Percentiles rank a stretch among this genome's conserved stretches.
Conservation (phyloP, 129 eudicot genomes). For the Mikania micrantha region DNA sequence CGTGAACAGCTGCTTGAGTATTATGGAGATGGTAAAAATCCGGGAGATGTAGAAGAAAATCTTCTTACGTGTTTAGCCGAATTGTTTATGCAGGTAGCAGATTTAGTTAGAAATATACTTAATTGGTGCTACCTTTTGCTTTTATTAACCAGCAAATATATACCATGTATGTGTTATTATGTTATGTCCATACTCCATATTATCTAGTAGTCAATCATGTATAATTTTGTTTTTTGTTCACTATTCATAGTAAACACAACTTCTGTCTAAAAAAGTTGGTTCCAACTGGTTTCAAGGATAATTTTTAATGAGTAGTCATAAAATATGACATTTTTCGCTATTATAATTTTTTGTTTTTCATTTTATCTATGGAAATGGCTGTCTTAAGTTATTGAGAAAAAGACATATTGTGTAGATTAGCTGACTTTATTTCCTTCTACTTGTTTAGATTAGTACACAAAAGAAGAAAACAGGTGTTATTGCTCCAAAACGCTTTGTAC, state of each 20-base stretch:
- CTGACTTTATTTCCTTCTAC: conserved; percentile 10
- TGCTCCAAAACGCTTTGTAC: conserved; percentile 56
- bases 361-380: no score
- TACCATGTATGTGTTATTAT: not conserved
- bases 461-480: conserved; percentile 96
- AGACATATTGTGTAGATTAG: not conserved
- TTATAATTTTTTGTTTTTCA: no score
- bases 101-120: conserved; percentile 6
- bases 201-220: not conserved
- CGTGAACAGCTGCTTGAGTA: conserved; percentile 78
- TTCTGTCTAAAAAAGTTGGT: no score
- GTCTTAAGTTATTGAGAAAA: no score
- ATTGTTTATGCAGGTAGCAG: conserved; percentile 60
- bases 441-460: conserved; percentile 64
- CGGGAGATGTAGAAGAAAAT: conserved; percentile 62
- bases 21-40: conserved; percentile 51
- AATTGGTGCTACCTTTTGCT: not conserved
- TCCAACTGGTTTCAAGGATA: no score
- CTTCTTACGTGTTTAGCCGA: conserved; percentile 73
- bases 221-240: no score
- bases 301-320: no score
- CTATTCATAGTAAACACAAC: no score
- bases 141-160: not conserved
- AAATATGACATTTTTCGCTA: no score
- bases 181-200: not conserved